These are phyloP conservation scores for Primulina tabacum DNA, from an alignment of 257 asterid species.

Conservation along the genomic window DNA sequence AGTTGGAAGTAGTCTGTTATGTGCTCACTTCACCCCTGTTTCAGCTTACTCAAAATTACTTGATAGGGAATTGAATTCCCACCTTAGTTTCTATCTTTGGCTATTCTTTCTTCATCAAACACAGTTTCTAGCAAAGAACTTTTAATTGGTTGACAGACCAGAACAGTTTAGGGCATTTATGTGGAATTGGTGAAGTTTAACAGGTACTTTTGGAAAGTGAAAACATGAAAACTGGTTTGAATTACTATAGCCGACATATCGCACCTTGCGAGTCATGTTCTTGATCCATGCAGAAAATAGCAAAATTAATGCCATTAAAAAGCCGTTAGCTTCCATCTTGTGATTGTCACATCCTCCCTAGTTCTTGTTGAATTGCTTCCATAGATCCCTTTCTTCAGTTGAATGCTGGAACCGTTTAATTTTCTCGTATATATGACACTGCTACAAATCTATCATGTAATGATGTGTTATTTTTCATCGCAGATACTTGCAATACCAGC, in stretches of 20 bases:
- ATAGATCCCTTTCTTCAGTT: neutral
- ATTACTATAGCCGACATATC: neutral
- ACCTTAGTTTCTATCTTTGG: conserved; percentile 3
- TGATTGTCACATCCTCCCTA: conserved; percentile 1
- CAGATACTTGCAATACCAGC: conserved; percentile 96
- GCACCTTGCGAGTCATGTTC: neutral
- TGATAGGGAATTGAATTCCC: neutral
- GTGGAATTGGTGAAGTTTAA: neutral
- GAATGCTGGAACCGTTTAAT: neutral
- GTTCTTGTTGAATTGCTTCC: conserved; percentile 8
- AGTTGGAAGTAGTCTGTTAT: conserved; percentile 7
- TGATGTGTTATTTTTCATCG: conserved; percentile 29
- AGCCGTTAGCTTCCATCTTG: neutral
- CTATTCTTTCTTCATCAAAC: conserved; percentile 10
- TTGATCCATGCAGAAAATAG: neutral
- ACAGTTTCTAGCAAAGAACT: conserved; percentile 14
- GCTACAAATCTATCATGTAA: conserved; percentile 9
- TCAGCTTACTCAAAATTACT: neutral
- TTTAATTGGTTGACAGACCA: neutral
- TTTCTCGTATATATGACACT: conserved; percentile 1
- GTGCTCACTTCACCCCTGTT: neutral
- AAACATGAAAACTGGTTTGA: conserved; percentile 11
- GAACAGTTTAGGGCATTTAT: neutral
- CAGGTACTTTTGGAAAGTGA: neutral
- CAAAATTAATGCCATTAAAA: neutral